Evolutionary conservation across 768 basidiomycete genomes (phyloP), one percentile per base, ranked within the genome.

Genomic region (Trametopsis cervina): DNA sequence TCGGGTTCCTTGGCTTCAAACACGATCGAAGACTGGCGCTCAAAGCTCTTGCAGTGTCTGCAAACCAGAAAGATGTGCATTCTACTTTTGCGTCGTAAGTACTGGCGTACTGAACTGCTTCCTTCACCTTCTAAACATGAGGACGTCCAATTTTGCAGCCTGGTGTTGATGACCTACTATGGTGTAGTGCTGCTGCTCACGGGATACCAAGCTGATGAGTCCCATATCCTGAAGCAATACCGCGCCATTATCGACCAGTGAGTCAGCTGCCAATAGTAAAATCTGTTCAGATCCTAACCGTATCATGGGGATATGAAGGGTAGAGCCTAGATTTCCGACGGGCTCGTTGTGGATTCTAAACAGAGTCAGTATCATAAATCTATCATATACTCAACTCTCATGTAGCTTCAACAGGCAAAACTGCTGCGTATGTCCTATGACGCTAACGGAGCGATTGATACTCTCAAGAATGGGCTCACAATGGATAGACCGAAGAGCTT

Each of bases 81-180:
- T 69, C 79, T 5, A 78, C 85, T 10, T 89, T 89, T 59, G 74
- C 88, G 20, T 84, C 86, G 84, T 85, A 51, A 27, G 78, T 15
- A 20, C 27, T 40, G 12, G 18, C 47, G 2, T n/a, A 29, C 15
- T 33, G 7, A 21, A 25, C n/a, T 12, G 10, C 1, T 23, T 39
- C 35, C 29, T 15, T 26, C 9, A 9, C 17, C 27, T n/a, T n/a
- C n/a, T n/a, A n/a, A n/a, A n/a, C n/a, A n/a, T n/a, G n/a, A n/a
- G n/a, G n/a, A n/a, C n/a, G n/a, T n/a, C n/a, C n/a, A n/a, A n/a
- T n/a, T n/a, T n/a, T n/a, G 11, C 47, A 85, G 84, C 12, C 67
- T 90, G n/a, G 76, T 85, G 0, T 64, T 91, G 6, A 89, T 91
- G 85, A 84, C 85, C 2, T 89, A 89, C 58, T 70, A 85, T 45